Percentiles rank a stretch among this genome's conserved stretches.
These are phyloP conservation scores for Angomonas desouzai DNA, from an alignment of 208 protist species.

Conservation along the genomic window DNA sequence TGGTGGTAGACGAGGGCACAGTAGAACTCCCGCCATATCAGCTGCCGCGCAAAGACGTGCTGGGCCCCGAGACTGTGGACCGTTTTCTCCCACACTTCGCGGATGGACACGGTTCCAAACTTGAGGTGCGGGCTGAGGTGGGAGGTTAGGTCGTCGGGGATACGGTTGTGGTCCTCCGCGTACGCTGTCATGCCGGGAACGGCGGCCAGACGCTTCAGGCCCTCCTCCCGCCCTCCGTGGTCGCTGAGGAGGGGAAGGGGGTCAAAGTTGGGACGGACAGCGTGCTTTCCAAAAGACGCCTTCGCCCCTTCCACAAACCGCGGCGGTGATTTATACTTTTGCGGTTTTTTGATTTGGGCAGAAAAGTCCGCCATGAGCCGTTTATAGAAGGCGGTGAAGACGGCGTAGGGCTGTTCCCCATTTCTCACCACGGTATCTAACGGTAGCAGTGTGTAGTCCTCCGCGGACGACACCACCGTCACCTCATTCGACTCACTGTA, in stretches of 20 bases:
- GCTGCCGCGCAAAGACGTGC: conserved; percentile 50
- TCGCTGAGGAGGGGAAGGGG: conserved; percentile 26
- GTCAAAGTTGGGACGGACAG: conserved; percentile 23
- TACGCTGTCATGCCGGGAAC: conserved; percentile 38
- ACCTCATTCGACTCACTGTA: conserved; percentile 33
- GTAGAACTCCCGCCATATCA: conserved; percentile 81
- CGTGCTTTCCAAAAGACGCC: conserved; percentile 14
- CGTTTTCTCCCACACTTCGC: conserved; percentile 48
- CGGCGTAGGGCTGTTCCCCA: conserved; percentile 46
- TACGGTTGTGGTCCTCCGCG: conserved; percentile 35
- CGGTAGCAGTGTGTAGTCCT: conserved; percentile 60
- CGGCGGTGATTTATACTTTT: neutral
- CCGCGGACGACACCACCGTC: conserved; percentile 24
- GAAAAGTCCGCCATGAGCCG: conserved; percentile 37
- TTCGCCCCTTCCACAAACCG: conserved; percentile 21
- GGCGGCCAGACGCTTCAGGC: conserved; percentile 25
- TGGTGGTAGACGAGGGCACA: conserved; percentile 50
- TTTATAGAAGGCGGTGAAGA: conserved; percentile 78
- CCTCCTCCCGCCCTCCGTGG: conserved; percentile 43
- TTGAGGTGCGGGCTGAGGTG: conserved; percentile 76
- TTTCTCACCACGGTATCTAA: conserved; percentile 32
- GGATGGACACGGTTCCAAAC: conserved; percentile 68
- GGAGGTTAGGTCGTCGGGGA: conserved; percentile 53
- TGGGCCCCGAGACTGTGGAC: conserved; percentile 29
- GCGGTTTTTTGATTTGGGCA: conserved; percentile 20